phyloP scores from a whole-genome alignment of 805 yeast genomes.

The Kregervanrija fluxuum region DNA sequence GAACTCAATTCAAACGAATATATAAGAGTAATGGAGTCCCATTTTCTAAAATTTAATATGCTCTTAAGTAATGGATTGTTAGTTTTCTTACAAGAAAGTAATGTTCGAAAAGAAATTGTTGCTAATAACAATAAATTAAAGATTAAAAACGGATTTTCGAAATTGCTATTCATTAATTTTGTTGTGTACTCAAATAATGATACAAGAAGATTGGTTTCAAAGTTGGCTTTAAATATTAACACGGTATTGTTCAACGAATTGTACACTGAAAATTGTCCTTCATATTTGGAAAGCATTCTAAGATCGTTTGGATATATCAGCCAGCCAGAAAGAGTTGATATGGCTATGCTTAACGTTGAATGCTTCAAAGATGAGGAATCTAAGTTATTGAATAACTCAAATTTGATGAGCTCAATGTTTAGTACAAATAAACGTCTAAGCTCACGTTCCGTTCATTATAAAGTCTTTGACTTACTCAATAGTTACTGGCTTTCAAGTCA shows the following conservation, averaged over 20 bases:
- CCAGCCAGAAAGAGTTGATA: slow-evolving; percentile 15
- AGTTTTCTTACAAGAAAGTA: slow-evolving; percentile 23
- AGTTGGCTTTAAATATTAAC: slow-evolving; percentile 16
- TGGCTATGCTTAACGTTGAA: slow-evolving; percentile 21
- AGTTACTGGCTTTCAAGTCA: slow-evolving; percentile 4
- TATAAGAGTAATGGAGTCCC: slow-evolving; percentile 18
- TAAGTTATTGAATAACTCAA: slow-evolving; percentile 8
- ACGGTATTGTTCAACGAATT: slow-evolving; percentile 14
- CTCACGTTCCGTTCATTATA: slow-evolving; percentile 20
- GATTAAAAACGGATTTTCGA: slow-evolving; percentile 22
- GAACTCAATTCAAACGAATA: slow-evolving; percentile 25
- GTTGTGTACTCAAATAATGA: slow-evolving; percentile 18
- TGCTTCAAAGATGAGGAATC: slow-evolving; percentile 19
- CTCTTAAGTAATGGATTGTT: slow-evolving; percentile 25
- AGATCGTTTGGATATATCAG: slow-evolving; percentile 6
- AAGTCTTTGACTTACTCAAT: slow-evolving; percentile 26
- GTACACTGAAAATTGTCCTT: slow-evolving; percentile 13
- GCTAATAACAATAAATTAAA: slow-evolving; percentile 16
- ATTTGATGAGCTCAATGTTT: background rate
- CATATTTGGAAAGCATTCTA: slow-evolving; percentile 2
- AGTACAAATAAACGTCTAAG: background rate
- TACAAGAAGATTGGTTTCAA: slow-evolving; percentile 15
- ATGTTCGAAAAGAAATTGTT: slow-evolving; percentile 18
- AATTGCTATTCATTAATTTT: slow-evolving; percentile 26
- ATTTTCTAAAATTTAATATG: slow-evolving; percentile 20